Evolutionary conservation across 1,139 yeast genomes (phyloP), one percentile per base, ranked within the genome.

Genomic region (Saccharomycopsis phalli): DNA sequence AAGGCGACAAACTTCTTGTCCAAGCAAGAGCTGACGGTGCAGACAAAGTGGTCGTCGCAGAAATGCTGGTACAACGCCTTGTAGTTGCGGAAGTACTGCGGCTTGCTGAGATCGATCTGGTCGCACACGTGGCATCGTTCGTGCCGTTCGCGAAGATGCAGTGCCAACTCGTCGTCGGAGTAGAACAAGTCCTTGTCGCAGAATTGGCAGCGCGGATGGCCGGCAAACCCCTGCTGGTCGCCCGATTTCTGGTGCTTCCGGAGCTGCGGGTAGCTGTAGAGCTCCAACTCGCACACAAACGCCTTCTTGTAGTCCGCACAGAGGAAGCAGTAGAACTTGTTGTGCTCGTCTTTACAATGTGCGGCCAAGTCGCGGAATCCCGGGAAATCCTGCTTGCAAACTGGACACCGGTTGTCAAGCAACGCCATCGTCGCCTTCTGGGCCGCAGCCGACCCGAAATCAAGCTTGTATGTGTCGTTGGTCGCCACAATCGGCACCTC

Each of bases 51-150:
- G 36, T 70, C 76, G 5, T 57, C 60, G 47, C 66, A 68, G 61
- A 91, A 91, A 63, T 91, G 99, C 13, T 66, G 62, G 51, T 78
- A 82, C 39, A 91, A 65, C 31, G 74, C 65, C 41, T 81, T 80
- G 54, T 88, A 88, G 58, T 88, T 74, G 49, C 69, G 70, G 60
- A 81, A 93, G 59, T 84, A 87, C 52, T 78, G 86, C 0, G 94
- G 93, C 3, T 69, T 65, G 17, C 73, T 62, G 1, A 82, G 73
- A 49, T 69, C 68, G 13, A 76, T 66, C 53, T 74, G 79, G 51
- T 87, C 94, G 63, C 99, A 91, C 30, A 93, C 76, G 52, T 80
- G 83, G 58, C 99, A 91, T 51, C 80, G 75, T 57, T 88, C 96
- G 58, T 91, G 98, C 41, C 66, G 65, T 47, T 84, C 84, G 51